Base-by-base conservation (phyloP, 495 filamentous ascomycete genomes). In the Recurvomyces mirabilis region DNA sequence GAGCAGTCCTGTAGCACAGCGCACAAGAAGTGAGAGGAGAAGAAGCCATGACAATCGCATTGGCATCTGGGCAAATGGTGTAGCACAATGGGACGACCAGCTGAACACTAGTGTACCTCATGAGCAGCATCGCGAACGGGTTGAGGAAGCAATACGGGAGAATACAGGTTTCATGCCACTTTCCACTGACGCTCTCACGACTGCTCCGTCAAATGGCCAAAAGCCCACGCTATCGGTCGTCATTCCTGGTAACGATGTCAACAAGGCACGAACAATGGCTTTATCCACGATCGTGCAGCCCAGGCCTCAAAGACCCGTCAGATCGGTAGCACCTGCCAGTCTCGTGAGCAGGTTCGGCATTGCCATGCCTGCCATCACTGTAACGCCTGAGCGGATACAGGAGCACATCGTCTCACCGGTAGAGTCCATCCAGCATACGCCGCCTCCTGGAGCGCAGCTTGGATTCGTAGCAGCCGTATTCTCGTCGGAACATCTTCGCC, bases 51-150 rank as follows among this genome's bases (percentile, higher is more conserved):
- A 23, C 43, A 40, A 17, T 19, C 50, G 45, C 9, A 60, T 65
- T 40, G 61, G 61, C 5, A 26, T 57, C 3, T 65, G 61, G 54
- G 58, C 48, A 43, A 42, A 60, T 42, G 61, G 61, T 22, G 42
- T 44, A 4, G 39, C 54, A 23, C 51, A 58, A 6, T 65, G 60
- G 60, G 58, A 60, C 17, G 41, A 51, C 1, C 39, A 30, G 7
- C 18, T 42, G 25, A n/a, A 29, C 7, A 7, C 26, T n/a, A 7
- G 12, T 18, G 23, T 17, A 5, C 24, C 15, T 11, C 19, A 30
- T 15, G 15, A 31, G 15, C 24, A 32, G 15, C 39, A 42, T 22
- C 20, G 20, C 20, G n/a, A 30, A 15, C 32, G 39, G 26, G 17
- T 38, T 4, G 36, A 53, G 15, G 47, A 45, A 31, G 29, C 29